phyloP scores from a whole-genome alignment of 2,329 filamentous ascomycete species.

The Colletotrichum cordylinicola region DNA sequence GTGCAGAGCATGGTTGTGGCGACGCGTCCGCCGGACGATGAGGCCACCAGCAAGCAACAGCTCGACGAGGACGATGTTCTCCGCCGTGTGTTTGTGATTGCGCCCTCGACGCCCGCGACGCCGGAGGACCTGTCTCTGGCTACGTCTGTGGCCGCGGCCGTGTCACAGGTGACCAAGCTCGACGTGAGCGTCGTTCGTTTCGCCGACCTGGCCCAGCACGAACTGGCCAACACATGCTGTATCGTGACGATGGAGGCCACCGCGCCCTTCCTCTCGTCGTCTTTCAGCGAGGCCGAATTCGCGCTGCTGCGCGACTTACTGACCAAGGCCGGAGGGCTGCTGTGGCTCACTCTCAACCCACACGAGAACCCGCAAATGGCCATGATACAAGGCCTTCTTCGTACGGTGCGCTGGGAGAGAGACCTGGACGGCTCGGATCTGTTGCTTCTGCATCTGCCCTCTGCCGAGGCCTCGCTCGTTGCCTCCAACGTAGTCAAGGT shows the following conservation, averaged over 20 bases:
- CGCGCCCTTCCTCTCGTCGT: background rate
- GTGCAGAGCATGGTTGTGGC: background rate
- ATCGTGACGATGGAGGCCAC: background rate
- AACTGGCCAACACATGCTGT: background rate
- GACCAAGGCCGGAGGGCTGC: background rate
- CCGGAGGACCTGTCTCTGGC: background rate
- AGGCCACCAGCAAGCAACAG: background rate
- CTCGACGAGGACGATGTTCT: background rate
- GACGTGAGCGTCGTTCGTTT: background rate
- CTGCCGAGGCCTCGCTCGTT: background rate
- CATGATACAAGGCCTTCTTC: background rate
- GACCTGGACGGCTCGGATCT: background rate
- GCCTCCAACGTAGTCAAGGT: background rate
- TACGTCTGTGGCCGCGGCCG: background rate
- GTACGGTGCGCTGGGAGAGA: conserved; percentile 6
- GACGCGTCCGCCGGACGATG: background rate
- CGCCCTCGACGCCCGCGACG: background rate
- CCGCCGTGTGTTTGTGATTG: background rate
- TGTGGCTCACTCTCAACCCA: background rate
- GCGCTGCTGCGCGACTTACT: background rate
- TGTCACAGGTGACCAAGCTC: background rate
- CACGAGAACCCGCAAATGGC: background rate
- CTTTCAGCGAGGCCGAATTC: background rate
- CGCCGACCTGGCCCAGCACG: background rate
- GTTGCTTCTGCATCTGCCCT: background rate